Conservation (phyloP, 176 grass and related monocot species). For the Themeda triandra region DNA sequence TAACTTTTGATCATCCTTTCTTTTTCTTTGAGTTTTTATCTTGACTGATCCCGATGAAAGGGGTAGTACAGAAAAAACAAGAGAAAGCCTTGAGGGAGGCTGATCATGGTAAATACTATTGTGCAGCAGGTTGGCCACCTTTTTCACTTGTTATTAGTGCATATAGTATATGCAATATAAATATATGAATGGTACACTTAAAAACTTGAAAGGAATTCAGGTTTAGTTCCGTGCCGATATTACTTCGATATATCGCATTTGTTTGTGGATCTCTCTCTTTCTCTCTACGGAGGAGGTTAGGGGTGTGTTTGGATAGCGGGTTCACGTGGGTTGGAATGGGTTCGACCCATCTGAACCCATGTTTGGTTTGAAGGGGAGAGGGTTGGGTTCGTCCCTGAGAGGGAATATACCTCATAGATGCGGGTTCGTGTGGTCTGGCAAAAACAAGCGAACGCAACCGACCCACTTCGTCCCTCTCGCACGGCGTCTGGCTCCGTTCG, state of each 20-base stretch:
- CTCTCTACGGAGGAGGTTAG: background rate
- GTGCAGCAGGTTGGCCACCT: constrained; percentile 42
- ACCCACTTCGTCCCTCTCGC: no score
- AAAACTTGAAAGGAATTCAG: constrained; percentile 21
- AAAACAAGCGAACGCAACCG: no score
- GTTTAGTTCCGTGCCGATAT: background rate
- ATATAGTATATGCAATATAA: background rate
- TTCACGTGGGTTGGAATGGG: no score
- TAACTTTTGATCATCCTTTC: background rate
- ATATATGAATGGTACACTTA: constrained; percentile 22
- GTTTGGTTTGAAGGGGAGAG: no score
- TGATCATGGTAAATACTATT: constrained; percentile 31
- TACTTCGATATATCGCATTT: background rate
- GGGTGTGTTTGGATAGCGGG: no score
- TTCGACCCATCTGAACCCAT: no score
- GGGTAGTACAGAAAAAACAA: constrained; percentile 21
- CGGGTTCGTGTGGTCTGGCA: no score
- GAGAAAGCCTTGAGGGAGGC: background rate
- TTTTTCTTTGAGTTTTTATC: background rate
- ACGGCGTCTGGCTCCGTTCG: no score
- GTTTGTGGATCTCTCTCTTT: background rate
- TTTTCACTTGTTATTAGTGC: background rate
- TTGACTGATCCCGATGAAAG: constrained; percentile 36
- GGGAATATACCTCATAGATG: no score
- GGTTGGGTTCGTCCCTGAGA: no score